Conservation (phyloP, 345 rosid genomes). For the Pistacia integerrima region DNA sequence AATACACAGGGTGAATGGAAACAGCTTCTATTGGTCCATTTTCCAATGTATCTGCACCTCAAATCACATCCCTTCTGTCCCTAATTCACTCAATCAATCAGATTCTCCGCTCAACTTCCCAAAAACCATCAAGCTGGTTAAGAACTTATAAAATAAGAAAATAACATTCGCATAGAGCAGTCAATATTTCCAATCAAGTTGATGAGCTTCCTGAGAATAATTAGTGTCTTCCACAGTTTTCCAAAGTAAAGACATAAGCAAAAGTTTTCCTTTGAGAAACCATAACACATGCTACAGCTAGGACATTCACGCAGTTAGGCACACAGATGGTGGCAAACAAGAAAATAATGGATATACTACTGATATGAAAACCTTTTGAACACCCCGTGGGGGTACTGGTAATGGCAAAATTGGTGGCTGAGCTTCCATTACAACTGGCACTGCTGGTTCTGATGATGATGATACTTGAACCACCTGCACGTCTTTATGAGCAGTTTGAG, state of each 20-base stretch:
- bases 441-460: slow-evolving; percentile 41
- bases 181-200: background rate
- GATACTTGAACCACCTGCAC: slow-evolving; percentile 74
- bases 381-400: slow-evolving; percentile 62
- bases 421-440: slow-evolving; percentile 48
- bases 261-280: background rate
- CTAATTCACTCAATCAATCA: background rate
- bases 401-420: slow-evolving; percentile 86
- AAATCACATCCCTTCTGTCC: background rate
- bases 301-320: background rate
- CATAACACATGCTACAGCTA: background rate
- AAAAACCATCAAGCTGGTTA: background rate
- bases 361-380: slow-evolving; percentile 47
- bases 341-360: background rate
- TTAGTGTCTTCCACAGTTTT: slow-evolving; percentile 1
- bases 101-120: background rate
- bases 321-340: background rate
- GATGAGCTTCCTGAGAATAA: background rate
- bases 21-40: background rate
- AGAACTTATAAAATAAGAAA: background rate
- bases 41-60: background rate
- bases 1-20: background rate
- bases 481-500: slow-evolving; percentile 58
- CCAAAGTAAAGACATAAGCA: background rate
- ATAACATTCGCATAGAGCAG: too few species aligned